Conservation (phyloP, 306 rosid genomes). For the Prunus padus region DNA sequence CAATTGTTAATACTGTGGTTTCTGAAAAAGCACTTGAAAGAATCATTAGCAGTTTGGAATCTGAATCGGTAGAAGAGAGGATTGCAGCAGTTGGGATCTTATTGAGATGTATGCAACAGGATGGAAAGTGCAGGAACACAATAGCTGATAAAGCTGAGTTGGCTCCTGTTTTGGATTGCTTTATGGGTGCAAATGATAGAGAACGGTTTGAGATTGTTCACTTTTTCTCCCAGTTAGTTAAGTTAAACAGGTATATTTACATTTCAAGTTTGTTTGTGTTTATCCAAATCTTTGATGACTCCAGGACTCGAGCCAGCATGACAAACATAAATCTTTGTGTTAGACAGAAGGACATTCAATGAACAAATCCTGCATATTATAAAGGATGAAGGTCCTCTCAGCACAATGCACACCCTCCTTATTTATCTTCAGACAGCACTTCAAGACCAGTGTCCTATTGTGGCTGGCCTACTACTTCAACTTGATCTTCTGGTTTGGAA, state of each 20-base stretch:
- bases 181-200: constrained; percentile 46
- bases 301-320: neutral
- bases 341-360: constrained; percentile 65
- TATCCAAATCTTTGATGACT: constrained; percentile 20
- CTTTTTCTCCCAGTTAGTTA: constrained; percentile 70
- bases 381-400: constrained; percentile 78
- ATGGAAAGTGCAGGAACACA: constrained; percentile 68
- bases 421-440: constrained; percentile 66
- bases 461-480: constrained; percentile 88
- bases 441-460: constrained; percentile 67
- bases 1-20: constrained; percentile 38
- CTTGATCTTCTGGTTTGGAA: constrained; percentile 91
- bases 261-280: constrained; percentile 4
- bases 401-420: constrained; percentile 88
- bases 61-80: constrained; percentile 62
- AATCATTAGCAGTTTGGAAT: constrained; percentile 56
- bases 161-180: constrained; percentile 65
- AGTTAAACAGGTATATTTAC: constrained; percentile 60
- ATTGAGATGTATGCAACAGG: constrained; percentile 69
- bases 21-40: constrained; percentile 49
- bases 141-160: constrained; percentile 75
- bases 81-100: constrained; percentile 75
- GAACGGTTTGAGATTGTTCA: constrained; percentile 62
- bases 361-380: constrained; percentile 75
- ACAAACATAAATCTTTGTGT: constrained; percentile 23